A percentile compares a stretch with the other conserved stretches of the same genome.
These are phyloP conservation scores for Coemansia guatemalensis DNA, from an alignment of 192 early-diverging fungal species.

Conservation along the genomic window DNA sequence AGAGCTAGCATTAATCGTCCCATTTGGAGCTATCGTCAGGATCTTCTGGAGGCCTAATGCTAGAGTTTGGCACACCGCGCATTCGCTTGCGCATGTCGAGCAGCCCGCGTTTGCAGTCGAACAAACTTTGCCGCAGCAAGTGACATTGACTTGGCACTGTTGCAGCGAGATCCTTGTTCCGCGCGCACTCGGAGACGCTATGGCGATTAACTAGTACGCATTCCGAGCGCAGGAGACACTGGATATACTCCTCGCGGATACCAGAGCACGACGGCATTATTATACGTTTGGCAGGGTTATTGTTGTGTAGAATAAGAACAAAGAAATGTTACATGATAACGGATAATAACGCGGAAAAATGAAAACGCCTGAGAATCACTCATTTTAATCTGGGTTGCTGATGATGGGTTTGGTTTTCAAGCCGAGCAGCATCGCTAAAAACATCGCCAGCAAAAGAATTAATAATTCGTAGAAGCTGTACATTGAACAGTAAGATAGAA, in stretches of 20 bases:
- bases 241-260: constrained; percentile 50
- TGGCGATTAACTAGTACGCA: constrained; percentile 49
- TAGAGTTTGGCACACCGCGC: constrained; percentile 45
- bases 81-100: constrained; percentile 52
- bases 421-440: neutral
- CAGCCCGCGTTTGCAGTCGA: constrained; percentile 53
- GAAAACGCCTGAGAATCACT: neutral
- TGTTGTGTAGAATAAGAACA: neutral
- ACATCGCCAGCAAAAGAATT: neutral
- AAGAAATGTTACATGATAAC: neutral
- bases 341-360: neutral
- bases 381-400: neutral
- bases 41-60: constrained; percentile 16
- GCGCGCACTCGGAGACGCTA: constrained; percentile 43
- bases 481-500: neutral
- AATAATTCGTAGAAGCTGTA: neutral
- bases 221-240: constrained; percentile 48
- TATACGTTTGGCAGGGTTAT: neutral
- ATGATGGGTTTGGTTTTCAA: constrained; percentile 3
- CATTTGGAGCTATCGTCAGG: constrained; percentile 43
- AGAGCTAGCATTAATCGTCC: constrained; percentile 19
- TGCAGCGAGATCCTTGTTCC: constrained; percentile 35
- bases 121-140: constrained; percentile 41
- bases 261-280: constrained; percentile 51
- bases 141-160: constrained; percentile 41